Base-by-base conservation (phyloP, 106 monocot genomes). In the Alisma plantagoaquatica region DNA sequence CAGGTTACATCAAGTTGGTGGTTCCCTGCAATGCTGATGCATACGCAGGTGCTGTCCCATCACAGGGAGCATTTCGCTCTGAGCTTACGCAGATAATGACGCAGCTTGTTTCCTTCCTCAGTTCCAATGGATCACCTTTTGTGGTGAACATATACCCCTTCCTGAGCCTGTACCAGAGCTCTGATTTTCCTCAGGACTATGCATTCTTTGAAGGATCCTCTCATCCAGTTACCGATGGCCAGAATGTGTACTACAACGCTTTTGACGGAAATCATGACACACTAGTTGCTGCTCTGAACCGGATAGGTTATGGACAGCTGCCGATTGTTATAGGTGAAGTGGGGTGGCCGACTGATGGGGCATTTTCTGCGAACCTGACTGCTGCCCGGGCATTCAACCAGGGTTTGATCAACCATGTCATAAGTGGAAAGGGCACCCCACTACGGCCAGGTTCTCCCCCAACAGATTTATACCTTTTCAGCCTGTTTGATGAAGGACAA, bases 21-120 rank as follows among this genome's bases (percentile, higher is more conserved):
- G 85, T 85, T 14, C 91, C 91, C 51, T 91, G 91, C 72, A 91
- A 91, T 65, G 91, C 91, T 22, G 91, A 84, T 73, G 91, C 85
- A 10, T 91, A 91, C 23, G 70, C 73, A 35, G 59, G 75, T 12
- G 43, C 71, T 0, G 66, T 79, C 46, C 91, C 91, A 49, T 91
- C 84, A 4, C 91, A 85, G 61, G 91, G 91, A 23, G 28, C 77
- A 27, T 91, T 91, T 62, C 62, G 78, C 24, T 63, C 82, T 2
- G 87, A 88, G 18, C 59, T 88, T 23, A 72, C 82, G 31, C 78
- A 75, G 57, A 75, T 78, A 42, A 82, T 87, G 65, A 75, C 78
- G 22, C 78, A 88, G 49, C 49, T 82, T 11, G 69, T 82, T 41
- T 72, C 87, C 33, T 75, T 88, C 43, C 87, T 88, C 46, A 73